phyloP scores from a whole-genome alignment of 2,329 filamentous ascomycete genomes.

The Scorias spongiosa region DNA sequence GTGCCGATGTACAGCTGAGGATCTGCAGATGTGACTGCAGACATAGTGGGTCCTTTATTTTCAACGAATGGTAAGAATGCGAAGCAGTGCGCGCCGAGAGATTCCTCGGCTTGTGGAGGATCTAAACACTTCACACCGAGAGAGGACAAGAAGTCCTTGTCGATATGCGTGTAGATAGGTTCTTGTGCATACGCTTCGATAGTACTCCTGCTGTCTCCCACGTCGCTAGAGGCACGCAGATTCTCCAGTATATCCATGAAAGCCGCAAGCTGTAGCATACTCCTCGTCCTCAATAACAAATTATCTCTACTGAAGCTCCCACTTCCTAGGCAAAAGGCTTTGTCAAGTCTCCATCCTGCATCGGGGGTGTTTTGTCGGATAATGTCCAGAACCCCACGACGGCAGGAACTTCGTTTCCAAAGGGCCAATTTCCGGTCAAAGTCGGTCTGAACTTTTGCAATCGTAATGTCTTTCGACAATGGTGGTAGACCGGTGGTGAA shows the following conservation, averaged over 20 bases:
- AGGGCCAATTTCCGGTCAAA: conserved; percentile 8
- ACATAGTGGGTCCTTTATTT: background rate
- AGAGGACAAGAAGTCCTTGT: conserved; percentile 12
- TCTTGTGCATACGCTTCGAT: conserved; percentile 15
- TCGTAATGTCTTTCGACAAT: conserved; percentile 5
- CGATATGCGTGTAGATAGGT: conserved; percentile 14
- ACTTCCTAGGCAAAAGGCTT: conserved; percentile 16
- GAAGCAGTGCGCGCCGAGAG: background rate
- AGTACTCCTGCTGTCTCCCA: background rate
- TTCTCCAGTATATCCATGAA: conserved; percentile 15
- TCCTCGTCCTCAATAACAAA: conserved; percentile 13
- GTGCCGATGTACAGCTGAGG: background rate
- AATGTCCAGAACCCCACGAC: conserved; percentile 7
- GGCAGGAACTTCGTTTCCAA: conserved; percentile 11
- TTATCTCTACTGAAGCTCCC: conserved; percentile 19
- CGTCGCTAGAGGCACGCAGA: conserved; percentile 2
- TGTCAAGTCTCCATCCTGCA: conserved; percentile 10
- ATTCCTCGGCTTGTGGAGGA: conserved; percentile 1
- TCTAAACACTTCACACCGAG: conserved; percentile 9
- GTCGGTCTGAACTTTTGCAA: conserved; percentile 7
- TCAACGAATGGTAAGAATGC: background rate
- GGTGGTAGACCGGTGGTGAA: background rate
- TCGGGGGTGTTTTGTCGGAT: conserved; percentile 9
- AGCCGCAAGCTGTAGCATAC: conserved; percentile 17
- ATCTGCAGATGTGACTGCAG: background rate